Evolutionary conservation across 2,329 filamentous ascomycete species (phyloP).

Genomic region (Claviceps sp.): DNA sequence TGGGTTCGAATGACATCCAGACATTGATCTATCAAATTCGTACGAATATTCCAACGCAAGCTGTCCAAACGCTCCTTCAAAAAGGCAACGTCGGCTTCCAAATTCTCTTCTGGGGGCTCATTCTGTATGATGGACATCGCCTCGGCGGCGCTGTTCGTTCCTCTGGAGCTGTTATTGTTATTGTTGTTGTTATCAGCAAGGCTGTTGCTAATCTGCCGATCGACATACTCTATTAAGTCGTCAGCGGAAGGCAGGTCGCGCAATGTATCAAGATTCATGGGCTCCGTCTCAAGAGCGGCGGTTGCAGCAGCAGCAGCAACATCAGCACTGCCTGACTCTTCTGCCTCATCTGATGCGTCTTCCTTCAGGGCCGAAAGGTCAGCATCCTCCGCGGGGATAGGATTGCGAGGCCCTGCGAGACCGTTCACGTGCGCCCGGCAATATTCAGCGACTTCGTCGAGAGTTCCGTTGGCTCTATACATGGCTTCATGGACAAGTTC

Average conservation of each 20-base stretch:
- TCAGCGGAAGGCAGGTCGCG: constrained; percentile 9
- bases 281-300: constrained; percentile 19
- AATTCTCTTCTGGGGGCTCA: constrained; percentile 8
- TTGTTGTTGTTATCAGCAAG: background rate
- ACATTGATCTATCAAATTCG: constrained; percentile 75
- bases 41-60: constrained; percentile 57
- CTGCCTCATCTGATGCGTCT: constrained; percentile 11
- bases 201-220: background rate
- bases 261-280: constrained; percentile 24
- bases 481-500: constrained; percentile 65
- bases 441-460: constrained; percentile 54
- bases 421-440: constrained; percentile 50
- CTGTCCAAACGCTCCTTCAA: constrained; percentile 68
- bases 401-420: constrained; percentile 47
- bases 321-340: constrained; percentile 11
- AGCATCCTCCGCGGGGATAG: constrained; percentile 50
- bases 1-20: constrained; percentile 83
- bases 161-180: background rate
- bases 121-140: constrained; percentile 3
- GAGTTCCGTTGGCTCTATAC: constrained; percentile 64
- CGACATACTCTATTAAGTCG: constrained; percentile 3
- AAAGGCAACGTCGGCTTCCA: constrained; percentile 9
- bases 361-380: constrained; percentile 21
- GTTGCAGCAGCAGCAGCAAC: constrained; percentile 7
- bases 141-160: constrained; percentile 6